Evolutionary conservation across 2,329 filamentous ascomycete genomes (phyloP), one percentile per base, ranked within the genome.

Genomic region (Nannizziopsis arthrosporioides): DNA sequence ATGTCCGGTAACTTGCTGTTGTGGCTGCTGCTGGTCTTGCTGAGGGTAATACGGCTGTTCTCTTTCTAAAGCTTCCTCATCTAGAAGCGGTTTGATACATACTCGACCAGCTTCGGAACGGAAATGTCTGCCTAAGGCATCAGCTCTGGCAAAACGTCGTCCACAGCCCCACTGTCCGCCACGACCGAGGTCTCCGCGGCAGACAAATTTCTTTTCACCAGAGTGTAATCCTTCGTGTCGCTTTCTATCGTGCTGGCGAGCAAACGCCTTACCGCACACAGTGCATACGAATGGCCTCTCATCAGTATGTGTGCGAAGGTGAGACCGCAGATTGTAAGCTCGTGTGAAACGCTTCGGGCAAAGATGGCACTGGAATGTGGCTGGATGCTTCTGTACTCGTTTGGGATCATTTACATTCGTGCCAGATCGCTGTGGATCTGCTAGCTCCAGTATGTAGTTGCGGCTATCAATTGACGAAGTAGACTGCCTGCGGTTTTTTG

Each of bases 131-230:
- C 92, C 92, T 1, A 98, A 74, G 4, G 92, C 92, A 70, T 98
- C 92, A 4, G 92, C 92, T 57, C 92, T 85, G 12, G 92, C 92
- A 65, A 98, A 98, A 8, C 89, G 79, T 52, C 92, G 78, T 2
- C 87, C 87, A 57, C 92, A 98, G 15, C 92, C 92, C 92, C 92
- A 98, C 55, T 84, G 80, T 4, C 82, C 82, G 41, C 82, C 81
- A 1, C 80, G 80, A 56, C 90, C 89, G 43, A 98, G 78, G 50
- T 89, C 85, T 46, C 92, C 92, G 56, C 87, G 88, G 68, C 92
- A 98, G 6, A 96, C 85, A 63, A 96, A 98, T 62, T 94, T 96
- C 78, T 96, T 98, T 70, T 98, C 92, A 37, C 92, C 92, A 0
- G 86, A 93, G 61, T 98, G 92, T 37, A 98, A 72, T 35, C 90